phyloP scores from a whole-genome alignment of 2,329 filamentous ascomycete species.

The Ophiostoma quercus region DNA sequence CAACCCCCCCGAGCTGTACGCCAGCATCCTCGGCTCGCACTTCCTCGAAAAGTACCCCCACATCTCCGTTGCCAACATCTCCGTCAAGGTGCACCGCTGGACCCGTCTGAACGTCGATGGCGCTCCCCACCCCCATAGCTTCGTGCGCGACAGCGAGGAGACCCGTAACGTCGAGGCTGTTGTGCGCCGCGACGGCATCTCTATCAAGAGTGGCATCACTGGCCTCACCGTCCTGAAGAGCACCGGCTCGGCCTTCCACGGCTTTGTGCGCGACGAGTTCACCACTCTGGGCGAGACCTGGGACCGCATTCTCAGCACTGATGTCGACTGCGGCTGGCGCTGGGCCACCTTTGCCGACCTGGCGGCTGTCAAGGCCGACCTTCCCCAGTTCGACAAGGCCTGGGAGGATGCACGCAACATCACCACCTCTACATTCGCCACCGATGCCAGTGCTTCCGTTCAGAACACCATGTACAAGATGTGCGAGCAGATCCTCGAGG shows the following conservation, averaged over 20 bases:
- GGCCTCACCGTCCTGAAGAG: slow-evolving; percentile 89
- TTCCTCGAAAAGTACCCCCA: slow-evolving; percentile 85
- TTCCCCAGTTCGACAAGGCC: slow-evolving; percentile 68
- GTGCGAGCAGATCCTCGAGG: slow-evolving; percentile 76
- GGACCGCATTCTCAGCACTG: slow-evolving; percentile 93
- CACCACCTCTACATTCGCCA: slow-evolving; percentile 86
- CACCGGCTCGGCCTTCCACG: slow-evolving; percentile 92
- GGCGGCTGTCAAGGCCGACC: slow-evolving; percentile 59
- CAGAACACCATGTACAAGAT: slow-evolving; percentile 99
- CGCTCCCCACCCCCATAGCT: slow-evolving; percentile 89
- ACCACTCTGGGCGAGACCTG: slow-evolving; percentile 85
- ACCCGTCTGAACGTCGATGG: slow-evolving; percentile 81
- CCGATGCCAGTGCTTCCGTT: slow-evolving; percentile 85
- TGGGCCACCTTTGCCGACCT: slow-evolving; percentile 70
- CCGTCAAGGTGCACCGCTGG: slow-evolving; percentile 83
- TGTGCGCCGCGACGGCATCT: slow-evolving; percentile 64
- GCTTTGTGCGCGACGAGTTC: slow-evolving; percentile 88
- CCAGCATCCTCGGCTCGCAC: slow-evolving; percentile 75
- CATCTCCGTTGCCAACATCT: slow-evolving; percentile 78
- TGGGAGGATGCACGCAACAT: slow-evolving; percentile 74
- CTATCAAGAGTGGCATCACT: slow-evolving; percentile 70
- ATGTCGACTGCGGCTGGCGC: slow-evolving; percentile 80
- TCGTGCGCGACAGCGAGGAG: slow-evolving; percentile 84
- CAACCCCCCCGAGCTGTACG: slow-evolving; percentile 88
- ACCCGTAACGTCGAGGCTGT: slow-evolving; percentile 75